These are phyloP conservation scores for Lodderomyces jiufengensis DNA, from an alignment of 1,139 yeast species.

Conservation along the genomic window DNA sequence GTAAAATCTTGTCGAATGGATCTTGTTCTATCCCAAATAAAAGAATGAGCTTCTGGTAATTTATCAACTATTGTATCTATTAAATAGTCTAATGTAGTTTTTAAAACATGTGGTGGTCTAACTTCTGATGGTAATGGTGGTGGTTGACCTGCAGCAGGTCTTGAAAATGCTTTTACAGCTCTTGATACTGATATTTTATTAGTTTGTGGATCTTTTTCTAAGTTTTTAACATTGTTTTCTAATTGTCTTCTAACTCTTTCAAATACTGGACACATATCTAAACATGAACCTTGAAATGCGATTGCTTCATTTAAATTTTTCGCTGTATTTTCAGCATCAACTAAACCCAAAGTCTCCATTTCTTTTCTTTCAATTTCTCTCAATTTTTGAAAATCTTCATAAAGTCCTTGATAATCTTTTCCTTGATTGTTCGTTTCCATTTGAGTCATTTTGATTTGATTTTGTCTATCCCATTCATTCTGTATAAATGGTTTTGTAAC, in stretches of 20 bases:
- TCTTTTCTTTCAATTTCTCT: slow-evolving; percentile 71
- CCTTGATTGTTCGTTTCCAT: slow-evolving; percentile 34
- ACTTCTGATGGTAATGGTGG: slow-evolving; percentile 98
- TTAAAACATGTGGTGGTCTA: slow-evolving; percentile 79
- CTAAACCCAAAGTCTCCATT: slow-evolving; percentile 81
- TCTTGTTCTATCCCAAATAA: slow-evolving; percentile 98
- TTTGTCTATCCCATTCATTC: slow-evolving; percentile 39
- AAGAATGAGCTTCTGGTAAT: slow-evolving; percentile 83
- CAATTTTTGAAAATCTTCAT: slow-evolving; percentile 61
- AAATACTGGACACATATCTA: slow-evolving; percentile 92
- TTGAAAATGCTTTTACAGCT: slow-evolving; percentile 89
- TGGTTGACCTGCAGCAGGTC: slow-evolving; percentile 99
- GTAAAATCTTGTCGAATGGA: slow-evolving; percentile 97
- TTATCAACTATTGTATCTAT: slow-evolving; percentile 59
- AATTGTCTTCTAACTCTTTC: slow-evolving; percentile 86
- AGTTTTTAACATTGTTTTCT: slow-evolving; percentile 79
- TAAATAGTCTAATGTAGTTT: slow-evolving; percentile 63
- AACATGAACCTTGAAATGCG: slow-evolving; percentile 80
- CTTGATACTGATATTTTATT: slow-evolving; percentile 58
- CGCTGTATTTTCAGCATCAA: slow-evolving; percentile 82
- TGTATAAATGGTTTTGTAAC: slow-evolving; percentile 33
- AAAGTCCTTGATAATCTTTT: slow-evolving; percentile 40
- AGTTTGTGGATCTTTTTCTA: slow-evolving; percentile 67
- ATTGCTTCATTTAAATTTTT: slow-evolving; percentile 87
- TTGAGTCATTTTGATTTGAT: slow-evolving; percentile 37